phyloP scores from a whole-genome alignment of 2,329 filamentous ascomycete species.

The Botryotinia convoluta region DNA sequence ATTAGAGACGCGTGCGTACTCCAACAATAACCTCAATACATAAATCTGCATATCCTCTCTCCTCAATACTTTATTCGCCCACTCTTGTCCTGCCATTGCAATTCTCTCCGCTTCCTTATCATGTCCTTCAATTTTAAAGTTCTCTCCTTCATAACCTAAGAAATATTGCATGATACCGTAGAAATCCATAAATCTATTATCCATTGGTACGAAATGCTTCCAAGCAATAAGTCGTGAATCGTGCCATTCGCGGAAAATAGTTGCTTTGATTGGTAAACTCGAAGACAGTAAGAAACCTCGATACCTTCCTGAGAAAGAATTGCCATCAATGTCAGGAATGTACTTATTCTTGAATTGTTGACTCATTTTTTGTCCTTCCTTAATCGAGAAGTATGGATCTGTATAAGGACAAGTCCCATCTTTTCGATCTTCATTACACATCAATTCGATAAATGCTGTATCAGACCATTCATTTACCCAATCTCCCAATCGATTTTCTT shows the following conservation, averaged over 20 bases:
- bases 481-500: constrained; percentile 44
- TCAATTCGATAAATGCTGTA: constrained; percentile 42
- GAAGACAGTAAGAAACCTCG: constrained; percentile 67
- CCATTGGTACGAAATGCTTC: constrained; percentile 82
- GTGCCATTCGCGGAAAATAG: constrained; percentile 79
- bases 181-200: constrained; percentile 69
- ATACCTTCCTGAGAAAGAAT: constrained; percentile 68
- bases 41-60: constrained; percentile 66
- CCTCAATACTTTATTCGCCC: constrained; percentile 69
- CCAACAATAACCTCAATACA: constrained; percentile 63
- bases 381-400: constrained; percentile 44
- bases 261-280: constrained; percentile 72
- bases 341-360: constrained; percentile 64
- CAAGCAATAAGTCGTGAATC: constrained; percentile 71
- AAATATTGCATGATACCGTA: constrained; percentile 76
- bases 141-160: constrained; percentile 55
- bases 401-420: constrained; percentile 48
- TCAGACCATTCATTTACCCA: constrained; percentile 39
- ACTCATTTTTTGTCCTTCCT: constrained; percentile 49
- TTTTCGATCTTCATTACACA: constrained; percentile 44
- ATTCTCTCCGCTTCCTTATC: constrained; percentile 61
- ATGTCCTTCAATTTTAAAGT: constrained; percentile 35
- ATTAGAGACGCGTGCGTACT: constrained; percentile 49
- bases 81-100: constrained; percentile 63
- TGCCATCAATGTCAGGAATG: constrained; percentile 75